Percentiles rank a stretch among this genome's conserved stretches.
Evolutionary conservation across 2,329 filamentous ascomycete genomes (phyloP).

Genomic region (Ophiostoma montium): DNA sequence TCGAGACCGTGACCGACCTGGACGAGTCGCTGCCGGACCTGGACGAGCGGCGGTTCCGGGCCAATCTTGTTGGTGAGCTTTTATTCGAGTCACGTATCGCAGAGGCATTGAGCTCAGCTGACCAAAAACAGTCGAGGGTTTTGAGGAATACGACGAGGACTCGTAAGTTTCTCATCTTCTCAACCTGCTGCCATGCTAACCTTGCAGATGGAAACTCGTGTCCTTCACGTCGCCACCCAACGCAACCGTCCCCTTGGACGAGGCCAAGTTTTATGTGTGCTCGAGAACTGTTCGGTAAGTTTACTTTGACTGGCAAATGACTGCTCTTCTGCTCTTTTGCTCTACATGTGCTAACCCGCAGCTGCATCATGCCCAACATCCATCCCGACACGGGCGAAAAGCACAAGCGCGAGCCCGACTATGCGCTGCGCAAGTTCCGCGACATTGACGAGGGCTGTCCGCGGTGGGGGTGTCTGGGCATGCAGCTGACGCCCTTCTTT

Average conservation of each 20-base stretch:
- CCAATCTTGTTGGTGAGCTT: slow-evolving; percentile 45
- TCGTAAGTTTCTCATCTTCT: background rate
- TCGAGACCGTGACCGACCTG: slow-evolving; percentile 41
- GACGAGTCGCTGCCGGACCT: slow-evolving; percentile 35
- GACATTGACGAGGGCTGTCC: slow-evolving; percentile 47
- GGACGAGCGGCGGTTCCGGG: slow-evolving; percentile 50
- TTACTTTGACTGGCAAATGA: slow-evolving; percentile 22
- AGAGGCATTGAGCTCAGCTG: background rate
- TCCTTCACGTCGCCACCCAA: slow-evolving; percentile 32
- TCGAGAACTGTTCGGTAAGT: slow-evolving; percentile 45
- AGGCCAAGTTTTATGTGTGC: slow-evolving; percentile 36
- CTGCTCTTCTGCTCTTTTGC: background rate
- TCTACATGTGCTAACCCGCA: background rate
- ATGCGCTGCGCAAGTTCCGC: slow-evolving; percentile 41
- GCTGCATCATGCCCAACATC: slow-evolving; percentile 57
- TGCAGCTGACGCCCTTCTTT: slow-evolving; percentile 49
- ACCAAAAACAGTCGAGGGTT: slow-evolving; percentile 29
- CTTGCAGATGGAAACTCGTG: slow-evolving; percentile 44
- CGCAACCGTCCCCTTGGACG: slow-evolving; percentile 27
- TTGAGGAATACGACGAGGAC: slow-evolving; percentile 53
- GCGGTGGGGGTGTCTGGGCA: slow-evolving; percentile 43
- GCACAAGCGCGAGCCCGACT: slow-evolving; percentile 41
- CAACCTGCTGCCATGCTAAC: background rate
- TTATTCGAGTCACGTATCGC: slow-evolving; percentile 24
- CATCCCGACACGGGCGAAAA: slow-evolving; percentile 45